These are phyloP conservation scores for Fragilaria radians DNA, from an alignment of 108 stramenopile species.

Conservation along the genomic window DNA sequence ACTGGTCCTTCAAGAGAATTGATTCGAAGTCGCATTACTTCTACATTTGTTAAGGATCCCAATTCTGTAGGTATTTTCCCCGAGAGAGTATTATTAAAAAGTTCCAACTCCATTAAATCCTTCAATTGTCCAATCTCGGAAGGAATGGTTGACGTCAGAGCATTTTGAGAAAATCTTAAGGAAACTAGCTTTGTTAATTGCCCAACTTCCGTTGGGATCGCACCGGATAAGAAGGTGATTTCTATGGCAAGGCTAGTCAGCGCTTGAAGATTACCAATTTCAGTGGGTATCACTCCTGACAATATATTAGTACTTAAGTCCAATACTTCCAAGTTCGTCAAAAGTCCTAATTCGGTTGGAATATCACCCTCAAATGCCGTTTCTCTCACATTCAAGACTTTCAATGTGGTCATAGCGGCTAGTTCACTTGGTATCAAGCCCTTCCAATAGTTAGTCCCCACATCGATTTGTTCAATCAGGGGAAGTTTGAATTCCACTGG, in stretches of 20 bases:
- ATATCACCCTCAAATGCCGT: conserved; percentile 27
- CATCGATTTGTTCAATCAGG: conserved; percentile 13
- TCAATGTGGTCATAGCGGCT: conserved; percentile 10
- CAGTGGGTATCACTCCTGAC: conserved; percentile 12
- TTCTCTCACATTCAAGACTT: background rate
- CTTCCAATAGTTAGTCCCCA: conserved; percentile 27
- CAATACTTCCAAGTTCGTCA: conserved; percentile 25
- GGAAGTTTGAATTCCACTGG: conserved; percentile 3
- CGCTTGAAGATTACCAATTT: conserved; percentile 4
- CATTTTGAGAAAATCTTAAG: background rate
- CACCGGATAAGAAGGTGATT: conserved; percentile 15
- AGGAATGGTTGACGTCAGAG: background rate
- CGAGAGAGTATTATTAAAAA: background rate
- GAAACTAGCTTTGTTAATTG: background rate
- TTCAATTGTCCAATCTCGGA: background rate
- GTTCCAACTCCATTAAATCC: background rate
- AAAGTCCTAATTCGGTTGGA: conserved; percentile 36
- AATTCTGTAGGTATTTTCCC: background rate
- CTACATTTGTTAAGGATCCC: background rate
- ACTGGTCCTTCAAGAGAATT: conserved; percentile 37
- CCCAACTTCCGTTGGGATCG: conserved; percentile 17
- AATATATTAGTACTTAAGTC: conserved; percentile 13
- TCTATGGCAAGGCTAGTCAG: conserved; percentile 13
- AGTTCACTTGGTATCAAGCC: conserved; percentile 14
- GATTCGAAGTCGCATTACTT: conserved; percentile 28